A percentile compares a stretch with the other conserved stretches of the same genome.
These are phyloP conservation scores for Thymus quinquecostatus DNA, from an alignment of 257 asterid genomes.

Conservation along the genomic window DNA sequence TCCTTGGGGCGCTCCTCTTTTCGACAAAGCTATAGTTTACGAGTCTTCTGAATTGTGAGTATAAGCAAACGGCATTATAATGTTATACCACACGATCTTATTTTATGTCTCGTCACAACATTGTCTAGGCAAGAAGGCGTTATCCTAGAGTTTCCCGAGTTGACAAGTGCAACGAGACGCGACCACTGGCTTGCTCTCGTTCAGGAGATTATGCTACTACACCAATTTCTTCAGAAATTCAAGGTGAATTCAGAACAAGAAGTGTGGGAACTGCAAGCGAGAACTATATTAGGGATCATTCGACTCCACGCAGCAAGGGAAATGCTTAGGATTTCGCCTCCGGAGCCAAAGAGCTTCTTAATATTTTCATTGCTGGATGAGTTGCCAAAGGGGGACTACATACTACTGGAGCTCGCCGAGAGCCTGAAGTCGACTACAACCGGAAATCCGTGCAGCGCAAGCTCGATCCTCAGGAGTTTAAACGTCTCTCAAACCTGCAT, in stretches of 20 bases:
- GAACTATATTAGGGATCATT: slow-evolving; percentile 73
- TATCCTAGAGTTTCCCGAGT: slow-evolving; percentile 83
- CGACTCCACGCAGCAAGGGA: slow-evolving; percentile 97
- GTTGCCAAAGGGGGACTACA: slow-evolving; percentile 85
- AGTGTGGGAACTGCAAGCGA: slow-evolving; percentile 80
- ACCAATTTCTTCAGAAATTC: slow-evolving; percentile 57
- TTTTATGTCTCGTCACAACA: not conserved
- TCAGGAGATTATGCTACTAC: slow-evolving; percentile 71
- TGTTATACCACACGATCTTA: no score
- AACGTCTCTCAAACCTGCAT: slow-evolving; percentile 45
- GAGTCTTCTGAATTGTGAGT: slow-evolving; percentile 83
- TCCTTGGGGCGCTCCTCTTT: slow-evolving; percentile 97
- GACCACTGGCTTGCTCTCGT: slow-evolving; percentile 89
- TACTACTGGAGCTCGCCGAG: slow-evolving; percentile 65
- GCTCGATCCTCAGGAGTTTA: slow-evolving; percentile 73
- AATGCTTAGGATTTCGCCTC: slow-evolving; percentile 88
- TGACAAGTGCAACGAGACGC: slow-evolving; percentile 91
- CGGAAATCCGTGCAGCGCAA: slow-evolving; percentile 77
- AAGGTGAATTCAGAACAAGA: slow-evolving; percentile 51
- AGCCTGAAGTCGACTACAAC: slow-evolving; percentile 46
- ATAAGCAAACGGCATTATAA: not conserved
- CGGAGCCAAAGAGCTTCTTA: slow-evolving; percentile 64
- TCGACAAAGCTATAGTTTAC: slow-evolving; percentile 78
- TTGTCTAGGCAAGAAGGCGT: slow-evolving; percentile 63
- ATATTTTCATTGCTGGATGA: slow-evolving; percentile 71